A percentile compares a stretch with the other conserved stretches of the same genome.
These are phyloP conservation scores for Dendrocalamus sinicus DNA, from an alignment of 176 grass and related monocot genomes.

Conservation along the genomic window DNA sequence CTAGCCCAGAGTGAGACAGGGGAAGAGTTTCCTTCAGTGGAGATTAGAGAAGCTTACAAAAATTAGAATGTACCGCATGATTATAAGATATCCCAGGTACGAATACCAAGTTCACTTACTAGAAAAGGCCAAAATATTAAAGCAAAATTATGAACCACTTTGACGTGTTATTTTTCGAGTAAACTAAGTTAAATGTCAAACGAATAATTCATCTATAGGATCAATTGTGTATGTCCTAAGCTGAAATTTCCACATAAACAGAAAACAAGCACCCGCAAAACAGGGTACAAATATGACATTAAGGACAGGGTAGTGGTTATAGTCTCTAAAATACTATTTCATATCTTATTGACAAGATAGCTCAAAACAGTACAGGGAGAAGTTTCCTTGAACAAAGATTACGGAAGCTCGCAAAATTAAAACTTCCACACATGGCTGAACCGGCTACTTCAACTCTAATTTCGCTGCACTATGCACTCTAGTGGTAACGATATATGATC, in stretches of 20 bases:
- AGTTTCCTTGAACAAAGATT: background rate
- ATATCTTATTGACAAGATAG: background rate
- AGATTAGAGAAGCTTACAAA: background rate
- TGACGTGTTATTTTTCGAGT: background rate
- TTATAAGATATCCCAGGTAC: background rate
- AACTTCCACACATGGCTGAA: background rate
- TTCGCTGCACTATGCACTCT: too few relatives aligned
- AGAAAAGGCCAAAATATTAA: background rate
- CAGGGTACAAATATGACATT: background rate
- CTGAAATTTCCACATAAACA: background rate
- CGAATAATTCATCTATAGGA: background rate
- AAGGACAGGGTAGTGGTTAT: background rate
- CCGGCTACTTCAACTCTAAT: too few relatives aligned
- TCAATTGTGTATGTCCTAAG: background rate
- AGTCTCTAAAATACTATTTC: background rate
- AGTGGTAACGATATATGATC: too few relatives aligned
- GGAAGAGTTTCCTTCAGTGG: background rate
- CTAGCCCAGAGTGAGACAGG: conserved; percentile 2
- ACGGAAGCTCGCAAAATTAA: background rate
- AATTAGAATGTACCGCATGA: background rate
- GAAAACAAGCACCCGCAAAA: background rate
- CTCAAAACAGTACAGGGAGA: background rate
- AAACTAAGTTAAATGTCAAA: background rate
- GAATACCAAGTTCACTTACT: background rate
- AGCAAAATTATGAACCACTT: background rate